These are phyloP conservation scores for Coniochaeta ligniaria DNA, from an alignment of 2,329 filamentous ascomycete species.

Conservation along the genomic window DNA sequence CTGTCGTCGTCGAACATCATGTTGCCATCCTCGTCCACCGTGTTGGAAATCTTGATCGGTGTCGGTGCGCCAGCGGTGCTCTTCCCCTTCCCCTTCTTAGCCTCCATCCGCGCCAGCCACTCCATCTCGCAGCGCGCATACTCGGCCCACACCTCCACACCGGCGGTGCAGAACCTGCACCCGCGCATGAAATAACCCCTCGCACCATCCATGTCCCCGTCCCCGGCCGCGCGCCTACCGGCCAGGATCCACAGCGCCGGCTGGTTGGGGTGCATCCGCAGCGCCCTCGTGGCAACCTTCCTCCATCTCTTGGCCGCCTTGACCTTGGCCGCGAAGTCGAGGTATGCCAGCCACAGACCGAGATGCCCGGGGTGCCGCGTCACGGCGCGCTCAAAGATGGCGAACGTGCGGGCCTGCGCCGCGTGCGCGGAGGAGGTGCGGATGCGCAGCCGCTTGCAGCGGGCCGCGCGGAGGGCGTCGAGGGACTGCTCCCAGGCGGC, in stretches of 20 bases:
- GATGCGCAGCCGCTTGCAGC: conserved; percentile 73
- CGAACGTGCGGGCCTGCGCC: conserved; percentile 78
- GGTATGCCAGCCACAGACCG: conserved; percentile 82
- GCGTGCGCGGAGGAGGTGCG: conserved; percentile 60
- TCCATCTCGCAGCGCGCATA: conserved; percentile 90
- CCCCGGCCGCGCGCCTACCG: conserved; percentile 66
- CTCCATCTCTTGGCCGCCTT: conserved; percentile 61
- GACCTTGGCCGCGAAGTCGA: conserved; percentile 68
- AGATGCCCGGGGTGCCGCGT: conserved; percentile 76
- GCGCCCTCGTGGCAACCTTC: conserved; percentile 56
- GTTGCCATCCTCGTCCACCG: conserved; percentile 39
- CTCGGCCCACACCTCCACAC: conserved; percentile 73
- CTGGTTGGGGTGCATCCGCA: conserved; percentile 81
- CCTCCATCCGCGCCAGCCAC: conserved; percentile 76
- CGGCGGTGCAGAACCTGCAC: conserved; percentile 77
- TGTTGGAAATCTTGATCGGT: conserved; percentile 32
- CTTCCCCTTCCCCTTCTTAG: conserved; percentile 46
- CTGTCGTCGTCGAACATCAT: conserved; percentile 36
- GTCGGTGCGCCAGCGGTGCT: conserved; percentile 15
- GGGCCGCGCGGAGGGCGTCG: conserved; percentile 73
- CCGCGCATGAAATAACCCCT: conserved; percentile 82
- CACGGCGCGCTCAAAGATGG: conserved; percentile 81
- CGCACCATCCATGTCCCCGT: conserved; percentile 82
- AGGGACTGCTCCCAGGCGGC: conserved; percentile 63
- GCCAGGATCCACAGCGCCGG: conserved; percentile 82